Conservation (phyloP, 768 basidiomycete species). For the Kwoniella newhampshirensis region DNA sequence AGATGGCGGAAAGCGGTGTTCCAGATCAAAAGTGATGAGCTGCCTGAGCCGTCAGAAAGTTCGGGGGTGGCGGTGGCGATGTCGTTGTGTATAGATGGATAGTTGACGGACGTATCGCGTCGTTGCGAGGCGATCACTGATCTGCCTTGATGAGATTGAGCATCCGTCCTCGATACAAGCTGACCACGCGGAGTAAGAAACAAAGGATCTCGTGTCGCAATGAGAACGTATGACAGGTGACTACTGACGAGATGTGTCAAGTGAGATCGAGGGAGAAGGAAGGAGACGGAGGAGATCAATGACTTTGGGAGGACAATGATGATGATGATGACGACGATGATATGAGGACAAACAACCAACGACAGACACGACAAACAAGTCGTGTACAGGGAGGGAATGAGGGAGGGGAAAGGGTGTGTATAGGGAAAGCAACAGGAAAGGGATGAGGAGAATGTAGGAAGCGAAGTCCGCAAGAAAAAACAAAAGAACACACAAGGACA, state of each 20-base stretch:
- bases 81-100: not conserved
- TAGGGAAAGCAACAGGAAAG: not conserved
- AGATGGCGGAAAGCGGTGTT: not conserved
- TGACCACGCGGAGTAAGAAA: no score
- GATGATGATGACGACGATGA: not conserved
- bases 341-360: not conserved
- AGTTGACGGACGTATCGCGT: not conserved
- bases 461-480: not conserved
- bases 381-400: not conserved
- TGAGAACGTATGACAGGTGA: no score
- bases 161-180: not conserved
- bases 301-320: not conserved
- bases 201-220: not conserved
- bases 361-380: not conserved
- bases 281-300: no score
- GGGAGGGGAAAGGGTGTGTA: not conserved
- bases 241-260: no score
- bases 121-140: not conserved
- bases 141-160: not conserved
- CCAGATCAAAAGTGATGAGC: not conserved
- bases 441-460: not conserved
- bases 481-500: no score
- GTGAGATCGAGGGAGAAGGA: not conserved
- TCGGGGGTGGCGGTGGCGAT: not conserved
- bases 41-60: slow-evolving; percentile 1